Percentiles rank a stretch among this genome's conserved stretches.
Evolutionary conservation across 2,329 filamentous ascomycete species (phyloP).

Genomic region (Botrytis squamosa): DNA sequence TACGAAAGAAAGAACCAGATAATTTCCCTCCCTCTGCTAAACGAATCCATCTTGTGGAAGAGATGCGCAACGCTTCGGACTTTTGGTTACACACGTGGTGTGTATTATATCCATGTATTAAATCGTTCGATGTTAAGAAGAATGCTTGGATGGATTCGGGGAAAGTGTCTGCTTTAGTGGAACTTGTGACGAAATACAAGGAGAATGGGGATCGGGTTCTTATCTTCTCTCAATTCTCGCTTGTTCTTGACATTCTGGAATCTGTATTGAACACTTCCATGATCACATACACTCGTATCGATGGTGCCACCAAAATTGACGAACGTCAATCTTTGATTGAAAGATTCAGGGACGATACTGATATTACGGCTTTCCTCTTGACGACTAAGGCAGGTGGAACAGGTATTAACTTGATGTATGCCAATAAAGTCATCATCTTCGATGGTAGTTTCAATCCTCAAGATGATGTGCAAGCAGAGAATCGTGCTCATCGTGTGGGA

Average conservation of each 20-base stretch:
- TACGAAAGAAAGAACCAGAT: slow-evolving; percentile 66
- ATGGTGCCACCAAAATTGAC: slow-evolving; percentile 78
- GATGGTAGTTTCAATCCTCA: slow-evolving; percentile 97
- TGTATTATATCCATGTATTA: slow-evolving; percentile 54
- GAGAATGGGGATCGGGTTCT: slow-evolving; percentile 81
- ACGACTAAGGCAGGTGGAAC: slow-evolving; percentile 95
- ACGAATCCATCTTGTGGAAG: slow-evolving; percentile 52
- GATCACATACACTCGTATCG: slow-evolving; percentile 80
- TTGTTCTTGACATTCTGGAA: slow-evolving; percentile 86
- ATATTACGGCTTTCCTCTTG: slow-evolving; percentile 87
- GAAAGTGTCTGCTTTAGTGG: slow-evolving; percentile 79
- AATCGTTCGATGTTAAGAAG: slow-evolving; percentile 54
- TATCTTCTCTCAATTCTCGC: slow-evolving; percentile 91
- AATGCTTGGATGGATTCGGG: slow-evolving; percentile 64
- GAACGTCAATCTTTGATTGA: slow-evolving; percentile 87
- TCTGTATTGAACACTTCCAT: slow-evolving; percentile 71
- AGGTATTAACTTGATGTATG: slow-evolving; percentile 91
- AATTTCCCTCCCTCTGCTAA: slow-evolving; percentile 49
- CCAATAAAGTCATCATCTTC: slow-evolving; percentile 97
- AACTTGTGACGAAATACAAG: slow-evolving; percentile 71
- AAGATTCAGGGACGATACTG: slow-evolving; percentile 71
- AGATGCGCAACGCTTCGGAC: slow-evolving; percentile 59
- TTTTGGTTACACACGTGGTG: slow-evolving; percentile 67
- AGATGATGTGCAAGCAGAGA: slow-evolving; percentile 97
- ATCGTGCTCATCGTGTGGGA: slow-evolving; percentile 90